phyloP scores from a whole-genome alignment of 2,329 filamentous ascomycete genomes.

The Aspergillus felis region DNA sequence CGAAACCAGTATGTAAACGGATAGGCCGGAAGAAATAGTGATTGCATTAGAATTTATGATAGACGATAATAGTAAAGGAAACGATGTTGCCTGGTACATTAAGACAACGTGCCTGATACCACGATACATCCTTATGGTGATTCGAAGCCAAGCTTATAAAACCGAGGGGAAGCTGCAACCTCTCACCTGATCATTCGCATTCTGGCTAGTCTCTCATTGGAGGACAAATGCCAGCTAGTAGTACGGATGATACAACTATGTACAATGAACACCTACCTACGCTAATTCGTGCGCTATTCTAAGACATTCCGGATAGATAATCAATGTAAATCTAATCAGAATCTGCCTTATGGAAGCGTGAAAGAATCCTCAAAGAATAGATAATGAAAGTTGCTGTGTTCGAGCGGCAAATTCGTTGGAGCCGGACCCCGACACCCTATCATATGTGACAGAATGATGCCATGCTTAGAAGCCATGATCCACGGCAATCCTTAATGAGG shows the following conservation, averaged over 20 bases:
- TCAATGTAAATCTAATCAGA: conserved; percentile 11
- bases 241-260: background rate
- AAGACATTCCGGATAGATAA: conserved; percentile 9
- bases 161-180: background rate
- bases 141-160: background rate
- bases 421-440: background rate
- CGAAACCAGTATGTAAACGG: conserved; percentile 9
- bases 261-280: background rate
- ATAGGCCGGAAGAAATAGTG: conserved; percentile 3
- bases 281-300: conserved; percentile 5
- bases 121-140: background rate
- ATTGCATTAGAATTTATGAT: background rate
- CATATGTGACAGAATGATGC: too few species aligned
- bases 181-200: conserved; percentile 9
- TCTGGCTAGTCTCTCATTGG: conserved; percentile 7
- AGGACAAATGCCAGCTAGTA: conserved; percentile 8
- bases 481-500: background rate
- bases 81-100: background rate
- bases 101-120: background rate
- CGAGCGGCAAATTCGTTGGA: background rate
- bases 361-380: conserved; percentile 13
- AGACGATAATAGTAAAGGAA: background rate
- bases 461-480: background rate
- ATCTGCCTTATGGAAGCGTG: conserved; percentile 11
- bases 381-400: background rate